A percentile compares a stretch with the other conserved stretches of the same genome.
Evolutionary conservation across 768 basidiomycete species (phyloP).

Genomic region (Pleurotus salmoneostramineus): DNA sequence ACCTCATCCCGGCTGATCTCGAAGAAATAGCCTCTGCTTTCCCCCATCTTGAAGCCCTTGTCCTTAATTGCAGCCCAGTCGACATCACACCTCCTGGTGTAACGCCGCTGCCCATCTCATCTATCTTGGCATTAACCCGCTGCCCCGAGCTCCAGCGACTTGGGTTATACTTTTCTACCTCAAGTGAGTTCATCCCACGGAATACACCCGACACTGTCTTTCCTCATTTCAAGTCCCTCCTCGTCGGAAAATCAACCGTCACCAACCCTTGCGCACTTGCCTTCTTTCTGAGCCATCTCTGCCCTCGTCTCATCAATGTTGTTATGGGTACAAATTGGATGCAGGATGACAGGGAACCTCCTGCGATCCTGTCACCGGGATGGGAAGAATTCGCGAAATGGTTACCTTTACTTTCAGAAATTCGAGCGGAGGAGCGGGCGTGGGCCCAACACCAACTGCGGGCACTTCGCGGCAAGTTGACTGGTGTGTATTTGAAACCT

Average conservation of each 20-base stretch:
- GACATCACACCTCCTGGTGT: constrained; percentile 15
- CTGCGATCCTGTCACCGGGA: not conserved
- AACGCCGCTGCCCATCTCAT: constrained; percentile 29
- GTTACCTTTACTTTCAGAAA: not conserved
- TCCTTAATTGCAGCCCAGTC: constrained; percentile 44
- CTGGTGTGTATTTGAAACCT: no score
- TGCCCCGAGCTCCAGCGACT: constrained; percentile 35
- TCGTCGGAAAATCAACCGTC: constrained; percentile 48
- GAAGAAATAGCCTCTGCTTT: constrained; percentile 39
- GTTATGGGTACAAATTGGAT: not conserved
- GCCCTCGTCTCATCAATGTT: constrained; percentile 21
- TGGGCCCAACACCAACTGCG: not conserved
- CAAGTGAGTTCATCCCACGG: not conserved
- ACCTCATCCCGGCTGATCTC: constrained; percentile 35
- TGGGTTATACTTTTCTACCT: constrained; percentile 35
- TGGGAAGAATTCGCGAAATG: not conserved
- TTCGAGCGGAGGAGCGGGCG: not conserved
- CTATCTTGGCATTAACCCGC: constrained; percentile 33
- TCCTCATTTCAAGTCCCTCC: constrained; percentile 29
- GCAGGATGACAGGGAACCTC: not conserved
- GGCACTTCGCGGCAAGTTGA: no score
- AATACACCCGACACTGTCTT: constrained; percentile 17
- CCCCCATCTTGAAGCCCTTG: constrained; percentile 38
- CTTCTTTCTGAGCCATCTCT: constrained; percentile 52
- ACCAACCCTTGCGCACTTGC: constrained; percentile 39